These are phyloP conservation scores for Lichtheimia ramosa DNA, from an alignment of 371 early-diverging fungal species.

Conservation along the genomic window DNA sequence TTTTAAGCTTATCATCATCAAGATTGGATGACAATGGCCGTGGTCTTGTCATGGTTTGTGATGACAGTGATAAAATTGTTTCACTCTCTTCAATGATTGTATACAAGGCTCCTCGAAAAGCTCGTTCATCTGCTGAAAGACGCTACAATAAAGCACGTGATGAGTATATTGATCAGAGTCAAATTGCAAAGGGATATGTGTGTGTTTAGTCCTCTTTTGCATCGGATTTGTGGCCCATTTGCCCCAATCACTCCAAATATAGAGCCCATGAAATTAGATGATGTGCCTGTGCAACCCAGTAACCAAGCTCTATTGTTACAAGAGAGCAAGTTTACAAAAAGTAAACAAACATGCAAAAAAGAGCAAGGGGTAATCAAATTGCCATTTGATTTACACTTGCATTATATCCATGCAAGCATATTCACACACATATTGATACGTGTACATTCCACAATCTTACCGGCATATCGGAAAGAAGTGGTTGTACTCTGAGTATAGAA, in stretches of 20 bases:
- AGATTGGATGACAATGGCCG: not conserved
- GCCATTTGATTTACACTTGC: not conserved
- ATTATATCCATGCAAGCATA: not conserved
- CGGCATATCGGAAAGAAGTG: not conserved
- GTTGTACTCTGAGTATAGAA: too few species aligned
- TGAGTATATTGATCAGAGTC: too few species aligned
- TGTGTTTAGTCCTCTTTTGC: too few species aligned
- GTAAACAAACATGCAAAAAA: slow-evolving; percentile 1
- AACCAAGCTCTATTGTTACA: not conserved
- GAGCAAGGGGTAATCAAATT: too few species aligned
- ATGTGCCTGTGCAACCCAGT: too few species aligned
- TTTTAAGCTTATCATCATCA: too few species aligned
- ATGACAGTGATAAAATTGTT: not conserved
- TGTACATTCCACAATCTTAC: not conserved
- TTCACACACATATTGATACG: not conserved
- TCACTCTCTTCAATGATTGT: slow-evolving; percentile 19
- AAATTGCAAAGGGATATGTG: too few species aligned
- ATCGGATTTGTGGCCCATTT: too few species aligned
- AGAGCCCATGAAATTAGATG: too few species aligned
- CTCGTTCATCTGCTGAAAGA: too few species aligned
- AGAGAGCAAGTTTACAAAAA: not conserved
- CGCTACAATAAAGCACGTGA: too few species aligned
- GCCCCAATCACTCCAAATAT: too few species aligned
- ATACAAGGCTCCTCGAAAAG: slow-evolving; percentile 3
- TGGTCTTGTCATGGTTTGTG: not conserved